Base-by-base conservation (phyloP, 768 basidiomycete species). In the Hericium alpestre region DNA sequence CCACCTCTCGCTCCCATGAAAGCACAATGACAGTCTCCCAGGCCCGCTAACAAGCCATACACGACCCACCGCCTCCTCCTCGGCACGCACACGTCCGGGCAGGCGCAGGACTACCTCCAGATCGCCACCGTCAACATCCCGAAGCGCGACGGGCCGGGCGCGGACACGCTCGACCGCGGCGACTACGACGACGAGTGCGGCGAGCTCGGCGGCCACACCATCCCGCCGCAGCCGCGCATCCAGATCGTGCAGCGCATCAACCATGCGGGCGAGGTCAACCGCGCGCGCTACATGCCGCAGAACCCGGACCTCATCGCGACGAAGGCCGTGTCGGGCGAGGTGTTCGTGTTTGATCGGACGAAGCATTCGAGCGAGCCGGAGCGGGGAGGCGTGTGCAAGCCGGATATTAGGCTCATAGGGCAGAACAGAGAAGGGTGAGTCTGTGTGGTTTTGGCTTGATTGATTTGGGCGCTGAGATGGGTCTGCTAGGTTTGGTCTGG, bases 271-370 rank as follows among this genome's bases (percentile, higher is more conserved):
- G 96, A 99, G 69, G 91, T 98, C 66, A 99, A 99, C 72, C 77
- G 93, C 47, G 96, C 96, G 59, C 84, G 96, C 54, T 99, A 98
- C 70, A 98, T 98, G 94, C 96, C 96, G 6, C 95, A 98, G 71
- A 99, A 98, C 66, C 90, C 93, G 1, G 91, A 98, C 72, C 71
- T 99, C 63, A 89, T 99, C 62, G 96, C 96, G 13, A 98, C 95
- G 11, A 98, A 98, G 70, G 79, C 93, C 20, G 81, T 93, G 8
- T 83, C 81, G 6, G 96, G 95, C 13, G 91, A 96, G 61, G 91
- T 98, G 2, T 74, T 87, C 57, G 73, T 99, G n/a, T 99, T 98
- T 71, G 96, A 99, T 72, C 76, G 96, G 58, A 98, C 96, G 38
- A 97, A 96, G 71, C 95, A 98, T 70, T 82, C 93, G 54, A 94